Base-by-base conservation (phyloP, 441 rosid genomes). In the Daphne laureola region DNA sequence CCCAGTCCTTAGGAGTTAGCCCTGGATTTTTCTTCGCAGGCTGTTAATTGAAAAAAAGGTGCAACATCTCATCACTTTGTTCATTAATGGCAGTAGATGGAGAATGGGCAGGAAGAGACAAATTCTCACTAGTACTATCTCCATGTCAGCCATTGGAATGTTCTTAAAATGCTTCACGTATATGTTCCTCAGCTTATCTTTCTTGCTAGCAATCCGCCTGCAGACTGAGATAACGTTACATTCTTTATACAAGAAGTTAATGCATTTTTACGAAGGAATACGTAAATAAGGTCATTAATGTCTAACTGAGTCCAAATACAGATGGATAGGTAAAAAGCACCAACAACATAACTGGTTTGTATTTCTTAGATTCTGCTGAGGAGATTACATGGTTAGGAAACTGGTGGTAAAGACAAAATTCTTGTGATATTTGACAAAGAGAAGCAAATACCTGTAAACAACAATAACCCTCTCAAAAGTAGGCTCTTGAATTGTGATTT, bases 391-490 rank as follows among this genome's bases (percentile, higher is more conserved):
- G 38, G 38, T 9, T 31, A 1, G 38, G 38, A 7, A 31, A 31
- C 11, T 31, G 38, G 8, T 2, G 11, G 9, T 31, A 8, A 31
- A 31, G 38, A 31, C 11, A 9, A 4, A 31, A 27, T 27, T 27
- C 35, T 27, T n/a, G 5, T 27, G 9, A 31, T 7, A 31, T 31
- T 31, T 54, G 25, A 51, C 43, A 13, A 56, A 42, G 27, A 46
- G 26, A 11, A 61, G 15, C 8, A 17, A 17, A 25, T 69, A 86
- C 95, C 96, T 87, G 84, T 90, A 83, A 47, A 85, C 83, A 49
- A 87, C 93, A 50, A 86, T 87, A 53, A 87, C 83, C 64, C 95
- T 78, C 49, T 82, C 84, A 58, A 91, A 91, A 27, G 89, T 86
- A 36, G 90, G 95, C 65, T 91, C 96, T 70, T 87, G 95, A 68